Evolutionary conservation across 352 stramenopile species (phyloP).

Genomic region (Phytophthora meadii): DNA sequence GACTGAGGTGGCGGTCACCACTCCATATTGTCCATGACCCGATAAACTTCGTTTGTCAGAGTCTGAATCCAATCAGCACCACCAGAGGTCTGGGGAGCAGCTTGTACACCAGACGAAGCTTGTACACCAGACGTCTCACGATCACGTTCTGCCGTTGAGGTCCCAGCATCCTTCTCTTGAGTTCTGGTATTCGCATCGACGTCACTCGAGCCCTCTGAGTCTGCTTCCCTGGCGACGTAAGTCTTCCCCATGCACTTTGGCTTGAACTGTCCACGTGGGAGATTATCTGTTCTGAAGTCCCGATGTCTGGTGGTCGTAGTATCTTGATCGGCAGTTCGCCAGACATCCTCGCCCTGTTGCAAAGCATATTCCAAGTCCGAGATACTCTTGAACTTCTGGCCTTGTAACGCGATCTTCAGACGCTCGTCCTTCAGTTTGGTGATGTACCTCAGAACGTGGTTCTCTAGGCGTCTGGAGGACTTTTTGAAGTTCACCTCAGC

Average conservation of each 20-base stretch:
- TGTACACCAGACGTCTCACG: too few relatives aligned
- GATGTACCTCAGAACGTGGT: too few relatives aligned
- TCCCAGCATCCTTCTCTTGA: background rate
- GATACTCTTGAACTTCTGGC: background rate
- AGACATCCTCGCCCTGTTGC: background rate
- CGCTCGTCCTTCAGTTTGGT: too few relatives aligned
- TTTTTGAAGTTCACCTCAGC: too few relatives aligned
- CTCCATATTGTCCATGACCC: background rate
- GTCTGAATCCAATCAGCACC: background rate
- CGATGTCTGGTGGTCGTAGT: background rate
- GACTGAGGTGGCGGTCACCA: background rate
- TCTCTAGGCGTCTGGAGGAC: too few relatives aligned
- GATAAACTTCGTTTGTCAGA: background rate
- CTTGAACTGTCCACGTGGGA: background rate
- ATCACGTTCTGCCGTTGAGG: too few relatives aligned
- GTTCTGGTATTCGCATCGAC: background rate
- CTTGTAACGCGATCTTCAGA: conserved; percentile 1
- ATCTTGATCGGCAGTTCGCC: background rate
- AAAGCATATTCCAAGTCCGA: background rate
- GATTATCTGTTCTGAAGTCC: background rate
- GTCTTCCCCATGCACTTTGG: background rate
- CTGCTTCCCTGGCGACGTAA: background rate
- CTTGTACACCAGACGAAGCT: too few relatives aligned
- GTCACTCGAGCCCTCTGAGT: background rate
- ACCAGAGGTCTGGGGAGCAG: background rate